A percentile compares a stretch with the other conserved stretches of the same genome.
phyloP scores from a whole-genome alignment of 441 rosid species.

The Sinapis alba region DNA sequence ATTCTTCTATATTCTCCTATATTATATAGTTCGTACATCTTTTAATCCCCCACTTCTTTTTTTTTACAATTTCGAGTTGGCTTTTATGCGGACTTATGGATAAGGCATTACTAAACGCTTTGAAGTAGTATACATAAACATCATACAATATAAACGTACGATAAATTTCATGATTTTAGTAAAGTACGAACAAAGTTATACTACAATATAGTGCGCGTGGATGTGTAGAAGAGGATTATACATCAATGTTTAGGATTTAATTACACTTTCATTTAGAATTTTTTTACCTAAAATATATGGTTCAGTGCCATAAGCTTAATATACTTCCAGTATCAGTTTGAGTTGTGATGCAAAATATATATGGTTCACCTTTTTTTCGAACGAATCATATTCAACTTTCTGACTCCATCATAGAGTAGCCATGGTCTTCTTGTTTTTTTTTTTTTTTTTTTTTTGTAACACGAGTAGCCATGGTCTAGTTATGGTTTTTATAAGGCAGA shows the following conservation, averaged over 20 bases:
- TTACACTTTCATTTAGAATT: not conserved
- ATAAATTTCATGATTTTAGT: not conserved
- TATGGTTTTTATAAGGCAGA: not conserved
- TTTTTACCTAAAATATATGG: not conserved
- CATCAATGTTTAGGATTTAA: not conserved
- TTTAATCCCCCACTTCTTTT: not conserved
- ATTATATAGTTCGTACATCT: not conserved
- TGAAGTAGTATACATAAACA: not conserved
- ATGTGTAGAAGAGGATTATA: not conserved
- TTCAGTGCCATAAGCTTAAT: not conserved
- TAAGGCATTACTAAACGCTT: conserved; percentile 5
- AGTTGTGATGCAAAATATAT: not conserved
- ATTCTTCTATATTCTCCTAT: not conserved
- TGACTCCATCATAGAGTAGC: not conserved
- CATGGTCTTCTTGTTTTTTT: no score
- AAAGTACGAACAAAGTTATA: not conserved
- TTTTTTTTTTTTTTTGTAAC: no score
- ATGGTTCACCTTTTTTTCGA: not conserved
- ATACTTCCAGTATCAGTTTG: not conserved
- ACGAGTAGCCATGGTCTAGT: no score
- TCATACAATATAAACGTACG: not conserved
- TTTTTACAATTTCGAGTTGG: conserved; percentile 20
- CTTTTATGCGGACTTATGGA: conserved; percentile 8
- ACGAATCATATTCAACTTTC: not conserved
- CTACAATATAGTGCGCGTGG: not conserved